Evolutionary conservation across 139 green algal genomes (phyloP).

Genomic region (Chlorella sp.): DNA sequence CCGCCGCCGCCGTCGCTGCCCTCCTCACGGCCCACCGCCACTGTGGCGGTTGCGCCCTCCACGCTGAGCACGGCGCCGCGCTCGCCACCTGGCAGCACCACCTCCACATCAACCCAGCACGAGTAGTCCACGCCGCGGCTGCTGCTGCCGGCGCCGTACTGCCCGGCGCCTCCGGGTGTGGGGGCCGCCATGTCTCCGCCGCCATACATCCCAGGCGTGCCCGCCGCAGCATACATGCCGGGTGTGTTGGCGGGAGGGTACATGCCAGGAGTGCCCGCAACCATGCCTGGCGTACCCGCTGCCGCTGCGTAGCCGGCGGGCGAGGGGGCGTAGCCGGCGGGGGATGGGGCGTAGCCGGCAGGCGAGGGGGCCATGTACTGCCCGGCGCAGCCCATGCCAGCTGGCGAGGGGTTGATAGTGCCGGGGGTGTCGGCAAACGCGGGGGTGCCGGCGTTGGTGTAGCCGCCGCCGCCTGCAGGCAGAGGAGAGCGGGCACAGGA

Average conservation of each 20-base stretch:
- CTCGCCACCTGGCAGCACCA: constrained; percentile 31
- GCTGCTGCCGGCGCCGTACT: neutral
- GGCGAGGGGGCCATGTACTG: neutral
- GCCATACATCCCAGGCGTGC: neutral
- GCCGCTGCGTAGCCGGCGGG: constrained; percentile 9
- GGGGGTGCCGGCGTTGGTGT: constrained; percentile 37
- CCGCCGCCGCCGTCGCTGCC: neutral
- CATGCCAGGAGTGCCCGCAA: constrained; percentile 18
- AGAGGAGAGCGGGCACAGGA: too few relatives aligned
- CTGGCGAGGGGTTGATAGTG: constrained; percentile 32
- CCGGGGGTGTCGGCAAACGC: constrained; percentile 30
- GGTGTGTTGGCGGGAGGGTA: constrained; percentile 5
- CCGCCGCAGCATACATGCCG: constrained; percentile 31
- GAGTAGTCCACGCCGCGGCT: neutral
- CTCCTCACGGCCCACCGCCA: constrained; percentile 21
- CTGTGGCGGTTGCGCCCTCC: constrained; percentile 25
- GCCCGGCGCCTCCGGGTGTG: constrained; percentile 12
- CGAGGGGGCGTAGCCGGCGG: neutral
- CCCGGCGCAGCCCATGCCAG: constrained; percentile 23
- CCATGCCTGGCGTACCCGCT: neutral
- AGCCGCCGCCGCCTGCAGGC: neutral
- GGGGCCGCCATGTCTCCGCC: constrained; percentile 13
- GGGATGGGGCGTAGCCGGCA: neutral
- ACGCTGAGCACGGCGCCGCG: constrained; percentile 30
- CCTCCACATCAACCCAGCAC: constrained; percentile 43